Base-by-base conservation (phyloP, 2,329 filamentous ascomycete species). In the Aspergillus amoenus region DNA sequence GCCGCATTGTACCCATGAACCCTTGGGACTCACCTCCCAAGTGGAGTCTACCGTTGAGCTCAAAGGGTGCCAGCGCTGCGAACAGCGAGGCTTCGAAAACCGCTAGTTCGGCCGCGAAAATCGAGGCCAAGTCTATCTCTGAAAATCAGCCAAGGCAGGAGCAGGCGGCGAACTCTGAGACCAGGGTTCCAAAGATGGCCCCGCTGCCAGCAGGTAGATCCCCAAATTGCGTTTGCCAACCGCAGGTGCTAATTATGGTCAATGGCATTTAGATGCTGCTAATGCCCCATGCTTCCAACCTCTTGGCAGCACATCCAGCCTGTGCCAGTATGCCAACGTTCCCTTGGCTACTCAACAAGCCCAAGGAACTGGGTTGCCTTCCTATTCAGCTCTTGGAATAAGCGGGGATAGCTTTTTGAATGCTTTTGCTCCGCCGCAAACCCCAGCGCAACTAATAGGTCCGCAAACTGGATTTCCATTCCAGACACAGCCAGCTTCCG, bases 1-100 rank as follows among this genome's bases (percentile, higher is more conserved):
- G 79, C 8, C 73, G 73, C 41, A 79, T 81, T 27, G 77, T 81
- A 37, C 77, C 78, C n/a, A 78, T 79, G 73, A 68, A 70, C 37
- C 68, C 71, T 32, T 62, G 65, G 18, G 32, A 57, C 11, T 66
- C 73, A 22, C 70, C 70, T 53, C 75, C 77, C 5, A 68, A 74
- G 57, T 73, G 74, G 59, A 69, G 70, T 42, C 61, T 74, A 39
- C 62, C 64, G 2, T 8, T 58, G 60, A 21, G 63, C 49, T 27
- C 66, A 24, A 57, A 54, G 22, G 44, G 44, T 34, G 56, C 50
- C 12, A 45, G 45, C 12, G 32, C 42, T 51, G 15, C 52, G 15
- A 56, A 39, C 27, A 55, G 44, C 22, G 50, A 52, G 3, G n/a
- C 22, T 11, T 46, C 52, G 5, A 53, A 53, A 21, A 34, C 37